Conservation (phyloP, 371 early-diverging fungal species). For the Mortierella sp. region DNA sequence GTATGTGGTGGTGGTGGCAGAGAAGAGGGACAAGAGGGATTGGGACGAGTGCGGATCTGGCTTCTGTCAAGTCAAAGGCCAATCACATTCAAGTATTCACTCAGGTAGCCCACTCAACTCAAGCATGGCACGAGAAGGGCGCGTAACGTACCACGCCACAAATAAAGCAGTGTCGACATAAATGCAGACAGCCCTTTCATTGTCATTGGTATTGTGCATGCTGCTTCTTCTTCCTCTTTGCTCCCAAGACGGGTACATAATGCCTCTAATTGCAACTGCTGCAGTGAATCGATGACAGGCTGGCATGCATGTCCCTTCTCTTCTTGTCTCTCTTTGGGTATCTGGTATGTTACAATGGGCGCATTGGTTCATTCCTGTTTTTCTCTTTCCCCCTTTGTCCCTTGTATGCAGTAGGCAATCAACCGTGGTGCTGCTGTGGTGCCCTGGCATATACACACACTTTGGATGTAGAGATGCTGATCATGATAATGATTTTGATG, state of each 20-base stretch:
- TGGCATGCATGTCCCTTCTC: background rate
- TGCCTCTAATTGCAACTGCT: too few species aligned
- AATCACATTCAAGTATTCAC: background rate
- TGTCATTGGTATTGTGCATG: background rate
- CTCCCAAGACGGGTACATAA: too few species aligned
- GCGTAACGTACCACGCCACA: too few species aligned
- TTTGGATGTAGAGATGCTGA: background rate
- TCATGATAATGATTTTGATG: background rate
- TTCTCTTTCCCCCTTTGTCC: background rate
- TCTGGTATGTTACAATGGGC: background rate
- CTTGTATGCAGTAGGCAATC: conserved; percentile 2
- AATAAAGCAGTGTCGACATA: too few species aligned
- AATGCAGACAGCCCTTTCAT: too few species aligned
- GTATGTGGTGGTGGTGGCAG: background rate
- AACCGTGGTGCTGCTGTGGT: background rate
- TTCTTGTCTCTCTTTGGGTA: background rate
- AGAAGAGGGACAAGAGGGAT: background rate
- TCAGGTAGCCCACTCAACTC: too few species aligned
- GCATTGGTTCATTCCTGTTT: background rate
- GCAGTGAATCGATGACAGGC: too few species aligned
- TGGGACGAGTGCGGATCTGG: background rate
- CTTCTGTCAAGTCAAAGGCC: background rate
- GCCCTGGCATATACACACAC: background rate
- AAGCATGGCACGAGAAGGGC: too few species aligned
- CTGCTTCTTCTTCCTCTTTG: background rate